phyloP scores from a whole-genome alignment of 345 rosid species.

The Citrus inodora region DNA sequence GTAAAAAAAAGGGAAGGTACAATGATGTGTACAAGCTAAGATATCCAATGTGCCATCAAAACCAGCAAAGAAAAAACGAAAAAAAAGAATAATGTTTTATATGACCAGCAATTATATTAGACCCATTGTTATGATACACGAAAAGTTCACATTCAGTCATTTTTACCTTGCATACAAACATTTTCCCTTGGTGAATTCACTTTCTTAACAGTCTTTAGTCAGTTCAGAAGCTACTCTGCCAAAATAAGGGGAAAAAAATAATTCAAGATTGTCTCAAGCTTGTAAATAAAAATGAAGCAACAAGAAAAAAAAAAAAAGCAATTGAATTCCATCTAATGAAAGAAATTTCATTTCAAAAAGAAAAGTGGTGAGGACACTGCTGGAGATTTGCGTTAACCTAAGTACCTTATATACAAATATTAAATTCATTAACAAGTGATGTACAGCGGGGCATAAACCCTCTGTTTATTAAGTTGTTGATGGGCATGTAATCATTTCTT shows the following conservation, averaged over 20 bases:
- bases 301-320: background rate
- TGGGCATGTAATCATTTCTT: background rate
- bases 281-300: background rate
- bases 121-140: conserved; percentile 41
- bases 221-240: conserved; percentile 41
- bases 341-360: background rate
- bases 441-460: background rate
- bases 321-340: background rate
- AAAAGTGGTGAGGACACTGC: background rate
- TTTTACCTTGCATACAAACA: conserved; percentile 32
- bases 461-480: background rate
- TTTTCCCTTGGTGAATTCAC: conserved; percentile 33
- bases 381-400: background rate
- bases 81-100: background rate
- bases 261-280: background rate
- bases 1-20: conserved; percentile 15
- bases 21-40: conserved; percentile 24
- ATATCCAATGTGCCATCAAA: conserved; percentile 27
- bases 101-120: conserved; percentile 14
- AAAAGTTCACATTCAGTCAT: conserved; percentile 19
- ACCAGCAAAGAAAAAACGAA: conserved; percentile 5
- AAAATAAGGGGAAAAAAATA: background rate
- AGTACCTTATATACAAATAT: background rate
- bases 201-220: conserved; percentile 30
- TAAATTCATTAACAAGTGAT: background rate